Evolutionary conservation across 352 stramenopile genomes (phyloP), one percentile per base, ranked within the genome.

Genomic region (Phytophthora foliorum): DNA sequence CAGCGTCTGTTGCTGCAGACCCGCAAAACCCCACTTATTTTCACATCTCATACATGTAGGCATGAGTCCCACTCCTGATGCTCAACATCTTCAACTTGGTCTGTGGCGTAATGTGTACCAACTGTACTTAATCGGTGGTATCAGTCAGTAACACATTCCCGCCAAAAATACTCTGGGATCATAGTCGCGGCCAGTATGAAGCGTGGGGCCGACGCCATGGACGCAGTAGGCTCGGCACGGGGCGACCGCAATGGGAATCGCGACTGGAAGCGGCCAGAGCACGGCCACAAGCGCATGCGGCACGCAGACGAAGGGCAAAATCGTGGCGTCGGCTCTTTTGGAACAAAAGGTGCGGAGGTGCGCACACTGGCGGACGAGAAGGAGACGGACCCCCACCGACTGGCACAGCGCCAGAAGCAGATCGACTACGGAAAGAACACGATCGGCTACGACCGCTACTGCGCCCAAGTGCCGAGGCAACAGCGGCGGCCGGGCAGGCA

Each of bases 341-440:
- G 11, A n/a, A n/a, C 34, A 6, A 22, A 24, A 6, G 19, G 27
- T 14, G 59, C 57, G 3, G 64, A 55, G 13, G 81, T 93, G 42
- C 76, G 72, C 21, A 82, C 84, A 29, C 63, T 93, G 36, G 75
- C 78, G 19, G 76, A 82, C 17, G 74, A 90, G 61, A 86, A 84
- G 22, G 91, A 97, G 74, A 82, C 72, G 13, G 88, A 97, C 55
- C 68, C 82, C n/a, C 89, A 92, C 22, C 82, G 89, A 32, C 69
- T 98, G 22, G 80, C 86, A 21, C 90, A 97, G 77, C 87, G 92
- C n/a, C 90, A 98, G 69, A 98, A 98, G 79, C 92, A 98, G 68
- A 95, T 97, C 57, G 91, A 97, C 68, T 97, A 92, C 56, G 92
- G 92, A 39, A 98, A 97, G 72, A 98, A 98, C 75, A 97, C 92